Evolutionary conservation across 2,329 filamentous ascomycete genomes (phyloP), one percentile per base, ranked within the genome.

Genomic region (Catunica adiposa): DNA sequence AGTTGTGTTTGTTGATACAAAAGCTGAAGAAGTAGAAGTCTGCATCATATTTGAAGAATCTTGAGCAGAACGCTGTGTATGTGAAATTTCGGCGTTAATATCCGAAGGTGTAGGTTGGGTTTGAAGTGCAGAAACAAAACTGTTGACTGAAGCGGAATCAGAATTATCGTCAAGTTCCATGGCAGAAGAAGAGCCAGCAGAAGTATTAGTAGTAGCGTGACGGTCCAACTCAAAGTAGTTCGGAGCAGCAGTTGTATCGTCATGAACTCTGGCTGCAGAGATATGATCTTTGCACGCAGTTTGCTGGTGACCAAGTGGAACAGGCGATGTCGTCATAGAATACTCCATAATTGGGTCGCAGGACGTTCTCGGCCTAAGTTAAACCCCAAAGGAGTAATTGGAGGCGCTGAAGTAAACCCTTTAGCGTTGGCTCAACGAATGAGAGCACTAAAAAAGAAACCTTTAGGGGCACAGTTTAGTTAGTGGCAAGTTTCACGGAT

Each of bases 161-260:
- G 83, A 86, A 84, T 86, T 90, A 67, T 86, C 86, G 61, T 80
- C 79, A 56, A 79, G 79, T 1, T 81, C 75, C 59, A 84, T 73
- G 34, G 74, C 73, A 3, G 75, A 77, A 2, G 82, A 83, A 54
- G 83, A 81, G 59, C 86, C 80, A 22, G 44, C 6, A 3, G 44
- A 47, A 25, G 44, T 20, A 47, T 23, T 47, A 56, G 69, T 73
- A 48, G 69, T 73, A 48, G 70, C 68, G 20, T 78, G 66, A 34
- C 59, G 62, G 58, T 88, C 82, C 60, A 86, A 70, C 29, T 81
- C 86, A 66, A 95, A 95, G 68, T 95, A 95, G 66, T 89, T 94
- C 11, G 88, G 86, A 65, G 86, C 90, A 8, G 80, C 70, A 17
- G 50, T 53, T 38, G 26, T 38, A n/a, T 42, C 48, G 20, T 34